These are phyloP conservation scores for Heterobasidion irregulare DNA, from an alignment of 1,284 basidiomycete species.

Conservation along the genomic window DNA sequence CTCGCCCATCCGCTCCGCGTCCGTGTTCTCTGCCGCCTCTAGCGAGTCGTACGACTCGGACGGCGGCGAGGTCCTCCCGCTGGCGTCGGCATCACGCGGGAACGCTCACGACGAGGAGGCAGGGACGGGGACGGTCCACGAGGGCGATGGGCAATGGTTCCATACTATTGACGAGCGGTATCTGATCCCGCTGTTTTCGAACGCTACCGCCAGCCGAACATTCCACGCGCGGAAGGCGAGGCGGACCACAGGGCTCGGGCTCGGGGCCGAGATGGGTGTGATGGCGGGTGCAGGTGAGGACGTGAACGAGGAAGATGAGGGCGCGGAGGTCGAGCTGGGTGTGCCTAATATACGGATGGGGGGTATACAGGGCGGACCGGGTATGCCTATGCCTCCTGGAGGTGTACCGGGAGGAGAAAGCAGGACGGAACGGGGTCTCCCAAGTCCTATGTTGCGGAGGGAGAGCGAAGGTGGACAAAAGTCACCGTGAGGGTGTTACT, in stretches of 20 bases:
- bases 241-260: conserved; percentile 25
- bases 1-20: conserved; percentile 20
- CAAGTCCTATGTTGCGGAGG: conserved; percentile 43
- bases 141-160: conserved; percentile 87
- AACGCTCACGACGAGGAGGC: conserved; percentile 9
- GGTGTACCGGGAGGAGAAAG: conserved; percentile 35
- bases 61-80: conserved; percentile 65
- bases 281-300: conserved; percentile 39
- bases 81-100: conserved; percentile 32
- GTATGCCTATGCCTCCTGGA: conserved; percentile 6
- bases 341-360: conserved; percentile 10
- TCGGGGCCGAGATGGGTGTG: conserved; percentile 15
- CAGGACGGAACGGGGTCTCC: conserved; percentile 47
- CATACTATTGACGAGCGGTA: conserved; percentile 93
- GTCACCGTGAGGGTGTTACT: neutral
- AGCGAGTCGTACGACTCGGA: conserved; percentile 75
- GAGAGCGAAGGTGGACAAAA: conserved; percentile 25
- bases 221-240: conserved; percentile 76
- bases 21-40: conserved; percentile 50
- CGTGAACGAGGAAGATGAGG: conserved; percentile 28
- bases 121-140: conserved; percentile 12
- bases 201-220: conserved; percentile 83
- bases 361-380: conserved; percentile 4
- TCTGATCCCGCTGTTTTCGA: conserved; percentile 90
- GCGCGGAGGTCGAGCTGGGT: conserved; percentile 29